Conservation (phyloP, 352 stramenopile species). For the Pythium diclinum region DNA sequence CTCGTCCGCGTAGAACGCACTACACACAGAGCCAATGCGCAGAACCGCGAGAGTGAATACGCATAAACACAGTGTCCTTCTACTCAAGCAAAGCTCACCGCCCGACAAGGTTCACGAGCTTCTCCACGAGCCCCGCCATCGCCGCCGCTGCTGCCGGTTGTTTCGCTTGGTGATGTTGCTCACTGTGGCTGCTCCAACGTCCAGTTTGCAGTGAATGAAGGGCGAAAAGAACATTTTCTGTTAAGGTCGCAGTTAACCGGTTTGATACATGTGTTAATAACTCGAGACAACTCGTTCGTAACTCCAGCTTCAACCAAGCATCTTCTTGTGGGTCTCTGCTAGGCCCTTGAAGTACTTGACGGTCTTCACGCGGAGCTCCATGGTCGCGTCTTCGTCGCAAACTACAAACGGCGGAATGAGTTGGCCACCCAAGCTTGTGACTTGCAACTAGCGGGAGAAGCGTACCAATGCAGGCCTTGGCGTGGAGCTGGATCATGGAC, state of each 20-base stretch:
- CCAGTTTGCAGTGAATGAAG: background rate
- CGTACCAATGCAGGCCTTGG: conserved; percentile 73
- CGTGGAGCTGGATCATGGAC: conserved; percentile 82
- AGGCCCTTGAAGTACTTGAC: conserved; percentile 91
- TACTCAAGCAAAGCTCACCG: conserved; percentile 32
- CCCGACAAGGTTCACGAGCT: conserved; percentile 81
- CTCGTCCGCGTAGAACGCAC: conserved; percentile 88
- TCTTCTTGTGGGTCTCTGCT: conserved; percentile 43
- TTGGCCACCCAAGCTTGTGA: background rate
- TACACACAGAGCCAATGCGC: conserved; percentile 20
- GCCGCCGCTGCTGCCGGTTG: background rate
- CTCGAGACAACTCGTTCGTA: background rate
- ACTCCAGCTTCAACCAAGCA: conserved; percentile 25
- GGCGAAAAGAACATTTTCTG: background rate
- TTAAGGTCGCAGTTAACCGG: no score
- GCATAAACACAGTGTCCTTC: background rate
- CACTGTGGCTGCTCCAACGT: background rate
- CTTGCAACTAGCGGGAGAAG: background rate
- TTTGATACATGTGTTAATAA: background rate
- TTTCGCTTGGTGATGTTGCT: background rate
- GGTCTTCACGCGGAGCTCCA: conserved; percentile 88
- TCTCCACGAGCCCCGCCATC: conserved; percentile 85
- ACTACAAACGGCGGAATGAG: conserved; percentile 32
- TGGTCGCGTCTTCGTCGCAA: conserved; percentile 87
- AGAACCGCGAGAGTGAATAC: conserved; percentile 3